phyloP scores from a whole-genome alignment of 2,329 filamentous ascomycete genomes.

The Ophiostoma pallidulum region DNA sequence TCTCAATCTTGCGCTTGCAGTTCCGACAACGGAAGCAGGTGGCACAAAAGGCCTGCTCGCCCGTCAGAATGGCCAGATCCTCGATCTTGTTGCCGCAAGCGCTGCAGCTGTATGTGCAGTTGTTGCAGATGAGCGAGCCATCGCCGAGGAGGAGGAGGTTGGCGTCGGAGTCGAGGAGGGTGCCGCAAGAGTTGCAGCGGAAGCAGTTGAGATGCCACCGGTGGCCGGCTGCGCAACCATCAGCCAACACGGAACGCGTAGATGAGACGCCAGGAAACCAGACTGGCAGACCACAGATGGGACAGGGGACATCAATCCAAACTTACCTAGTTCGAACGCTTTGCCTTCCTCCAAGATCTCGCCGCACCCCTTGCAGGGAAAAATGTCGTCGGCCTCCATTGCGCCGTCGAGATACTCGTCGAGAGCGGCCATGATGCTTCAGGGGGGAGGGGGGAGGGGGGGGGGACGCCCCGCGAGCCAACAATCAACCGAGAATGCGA shows the following conservation, averaged over 20 bases:
- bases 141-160: slow-evolving; percentile 95
- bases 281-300: background rate
- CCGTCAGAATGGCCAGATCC: slow-evolving; percentile 91
- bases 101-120: slow-evolving; percentile 98
- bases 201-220: slow-evolving; percentile 99
- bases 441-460: background rate
- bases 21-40: slow-evolving; percentile 96
- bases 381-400: slow-evolving; percentile 72
- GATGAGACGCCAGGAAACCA: background rate
- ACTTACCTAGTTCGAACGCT: slow-evolving; percentile 87
- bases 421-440: slow-evolving; percentile 37
- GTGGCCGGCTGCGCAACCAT: slow-evolving; percentile 63
- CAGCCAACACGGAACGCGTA: no score
- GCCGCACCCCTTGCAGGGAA: slow-evolving; percentile 87
- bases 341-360: slow-evolving; percentile 98
- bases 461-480: background rate
- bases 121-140: slow-evolving; percentile 96
- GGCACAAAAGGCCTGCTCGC: slow-evolving; percentile 95
- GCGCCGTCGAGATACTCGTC: slow-evolving; percentile 55
- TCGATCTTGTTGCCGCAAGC: slow-evolving; percentile 97
- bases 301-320: background rate
- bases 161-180: slow-evolving; percentile 93
- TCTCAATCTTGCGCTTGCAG: slow-evolving; percentile 98
- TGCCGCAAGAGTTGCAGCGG: slow-evolving; percentile 90
- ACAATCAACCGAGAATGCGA: background rate